A percentile compares a stretch with the other conserved stretches of the same genome.
phyloP scores from a whole-genome alignment of 2,329 filamentous ascomycete genomes.

The Cercospora zeina region DNA sequence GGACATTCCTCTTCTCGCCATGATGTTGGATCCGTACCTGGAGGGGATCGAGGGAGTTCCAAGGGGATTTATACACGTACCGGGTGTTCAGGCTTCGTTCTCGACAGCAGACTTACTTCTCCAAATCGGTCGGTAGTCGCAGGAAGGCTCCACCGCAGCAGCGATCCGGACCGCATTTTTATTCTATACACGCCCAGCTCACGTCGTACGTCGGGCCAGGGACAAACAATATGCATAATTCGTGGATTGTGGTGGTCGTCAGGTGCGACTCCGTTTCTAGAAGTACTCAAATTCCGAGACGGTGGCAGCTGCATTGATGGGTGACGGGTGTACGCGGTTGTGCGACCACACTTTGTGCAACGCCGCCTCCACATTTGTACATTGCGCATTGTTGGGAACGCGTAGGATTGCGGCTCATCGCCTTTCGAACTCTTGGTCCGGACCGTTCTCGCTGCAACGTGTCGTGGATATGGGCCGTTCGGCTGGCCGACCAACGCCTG shows the following conservation, averaged over 20 bases:
- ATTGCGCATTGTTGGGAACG: constrained; percentile 4
- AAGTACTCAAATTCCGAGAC: constrained; percentile 25
- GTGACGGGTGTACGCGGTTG: constrained; percentile 20
- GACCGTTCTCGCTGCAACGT: constrained; percentile 5
- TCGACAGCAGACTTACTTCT: constrained; percentile 1
- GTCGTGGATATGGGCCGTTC: neutral
- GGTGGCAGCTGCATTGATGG: constrained; percentile 20
- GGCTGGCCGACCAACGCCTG: neutral
- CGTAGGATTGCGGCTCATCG: constrained; percentile 11
- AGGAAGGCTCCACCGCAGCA: constrained; percentile 17
- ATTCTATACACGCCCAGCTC: constrained; percentile 14
- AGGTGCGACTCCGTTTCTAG: constrained; percentile 24
- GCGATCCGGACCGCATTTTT: constrained; percentile 17
- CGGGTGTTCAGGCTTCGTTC: neutral
- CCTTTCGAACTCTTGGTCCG: constrained; percentile 6
- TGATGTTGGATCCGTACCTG: neutral
- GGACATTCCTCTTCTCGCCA: neutral
- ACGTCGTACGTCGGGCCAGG: constrained; percentile 20
- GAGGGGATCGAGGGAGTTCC: neutral
- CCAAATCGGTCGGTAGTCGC: constrained; percentile 8
- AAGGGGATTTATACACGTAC: constrained; percentile 5
- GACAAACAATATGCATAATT: constrained; percentile 22
- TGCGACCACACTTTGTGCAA: constrained; percentile 21
- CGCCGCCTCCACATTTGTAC: constrained; percentile 11
- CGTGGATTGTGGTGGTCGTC: constrained; percentile 23